Conservation (phyloP, 805 yeast genomes). For the Pichia eremophila region DNA sequence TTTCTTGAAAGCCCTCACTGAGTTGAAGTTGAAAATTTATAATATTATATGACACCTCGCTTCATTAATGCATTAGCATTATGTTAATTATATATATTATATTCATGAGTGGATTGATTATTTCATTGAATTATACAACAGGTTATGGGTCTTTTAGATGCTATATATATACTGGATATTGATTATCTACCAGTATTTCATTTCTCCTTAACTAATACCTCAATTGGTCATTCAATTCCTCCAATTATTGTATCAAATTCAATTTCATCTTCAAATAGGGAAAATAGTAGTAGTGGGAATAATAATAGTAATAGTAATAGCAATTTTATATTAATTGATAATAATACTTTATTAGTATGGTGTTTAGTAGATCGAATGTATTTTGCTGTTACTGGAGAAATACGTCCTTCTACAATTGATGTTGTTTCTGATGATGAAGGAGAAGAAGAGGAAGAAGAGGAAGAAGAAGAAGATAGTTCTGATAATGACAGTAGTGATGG, state of each 20-base stretch:
- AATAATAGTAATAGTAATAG: no score
- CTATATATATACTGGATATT: neutral
- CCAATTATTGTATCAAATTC: neutral
- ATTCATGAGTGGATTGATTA: no score
- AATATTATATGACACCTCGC: no score
- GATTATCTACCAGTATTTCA: neutral
- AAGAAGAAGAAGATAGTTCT: conserved; percentile 4
- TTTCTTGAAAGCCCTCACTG: no score
- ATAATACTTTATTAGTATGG: neutral
- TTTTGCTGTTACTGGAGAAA: conserved; percentile 14
- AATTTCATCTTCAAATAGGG: no score
- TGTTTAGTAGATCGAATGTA: conserved; percentile 14
- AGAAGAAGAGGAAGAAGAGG: conserved; percentile 16
- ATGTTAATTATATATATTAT: no score
- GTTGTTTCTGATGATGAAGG: conserved; percentile 26
- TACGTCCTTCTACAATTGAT: conserved; percentile 13
- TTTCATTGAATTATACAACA: no score
- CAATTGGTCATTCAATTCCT: neutral
- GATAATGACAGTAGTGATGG: neutral
- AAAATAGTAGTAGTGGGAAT: no score
- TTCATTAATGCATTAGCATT: no score
- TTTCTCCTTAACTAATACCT: neutral
- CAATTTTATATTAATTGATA: neutral
- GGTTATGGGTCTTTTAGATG: neutral
- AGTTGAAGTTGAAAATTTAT: no score